Evolutionary conservation across 1,284 basidiomycete species (phyloP), one percentile per base, ranked within the genome.

Genomic region (Cutaneotrichosporon cutaneum): DNA sequence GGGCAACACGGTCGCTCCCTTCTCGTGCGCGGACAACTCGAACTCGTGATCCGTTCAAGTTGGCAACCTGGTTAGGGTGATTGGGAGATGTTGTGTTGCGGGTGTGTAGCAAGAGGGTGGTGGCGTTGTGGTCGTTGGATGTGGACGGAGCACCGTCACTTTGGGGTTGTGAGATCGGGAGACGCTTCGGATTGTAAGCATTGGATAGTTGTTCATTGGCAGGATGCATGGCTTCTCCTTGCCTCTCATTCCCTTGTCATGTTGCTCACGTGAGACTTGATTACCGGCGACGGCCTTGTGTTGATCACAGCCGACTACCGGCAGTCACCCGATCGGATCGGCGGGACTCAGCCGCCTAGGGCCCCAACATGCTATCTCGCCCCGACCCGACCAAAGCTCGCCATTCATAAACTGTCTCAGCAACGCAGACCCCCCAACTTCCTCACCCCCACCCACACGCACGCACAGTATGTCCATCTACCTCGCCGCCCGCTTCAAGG

Each of bases 11-110:
- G 53, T 58, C 22, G 44, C 55, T 21, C 65, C 69, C 7, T 70
- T 67, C 57, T 67, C 65, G 27, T 70, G 69, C 50, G 69, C 67
- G 1, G 67, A 70, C 56, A 70, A 68, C 60, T 61, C 63, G 30
- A 33, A 32, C 36, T 59, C 50, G 35, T 54, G 42, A 39, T 18
- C 48, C 4, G 24, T 22, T 14, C 16, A 6, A 6, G 39, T 42
- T 39, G 14, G 36, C 13, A 1, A 5, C 14, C 6, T 8, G 35
- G 3, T 14, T 36, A 14, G 18, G 4, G 39, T 42, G 16, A n/a
- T 18, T 42, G 39, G 13, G 39, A 30, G 4, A 4, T 42, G 39
- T 42, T 21, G 45, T 47, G 3, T 47, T 13, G 45, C 21, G 44
- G 44, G 44, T 21, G n/a, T 42, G 5, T 16, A 16, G 36, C 11